These are phyloP conservation scores for Torulaspora quercuum DNA, from an alignment of 805 yeast species.

Conservation along the genomic window DNA sequence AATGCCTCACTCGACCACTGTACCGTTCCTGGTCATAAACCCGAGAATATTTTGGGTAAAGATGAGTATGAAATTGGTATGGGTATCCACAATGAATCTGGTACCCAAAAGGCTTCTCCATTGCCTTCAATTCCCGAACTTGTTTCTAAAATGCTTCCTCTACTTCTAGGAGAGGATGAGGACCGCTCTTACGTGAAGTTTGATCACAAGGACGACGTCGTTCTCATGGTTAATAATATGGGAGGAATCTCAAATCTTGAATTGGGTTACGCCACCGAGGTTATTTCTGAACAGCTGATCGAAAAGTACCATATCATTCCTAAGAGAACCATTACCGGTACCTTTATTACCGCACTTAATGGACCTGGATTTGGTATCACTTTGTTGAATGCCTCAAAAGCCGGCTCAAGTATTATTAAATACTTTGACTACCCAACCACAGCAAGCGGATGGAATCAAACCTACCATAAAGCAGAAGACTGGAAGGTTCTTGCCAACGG, in stretches of 20 bases:
- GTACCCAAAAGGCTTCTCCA: slow-evolving; percentile 46
- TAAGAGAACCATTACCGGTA: slow-evolving; percentile 60
- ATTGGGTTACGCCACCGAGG: slow-evolving; percentile 60
- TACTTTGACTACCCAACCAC: slow-evolving; percentile 29
- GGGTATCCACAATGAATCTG: slow-evolving; percentile 92
- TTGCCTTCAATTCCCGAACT: slow-evolving; percentile 63
- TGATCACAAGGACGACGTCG: slow-evolving; percentile 54
- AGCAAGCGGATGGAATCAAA: slow-evolving; percentile 55
- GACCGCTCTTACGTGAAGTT: slow-evolving; percentile 77
- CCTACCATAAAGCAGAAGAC: slow-evolving; percentile 68
- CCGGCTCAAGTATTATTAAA: slow-evolving; percentile 37
- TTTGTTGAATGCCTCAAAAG: slow-evolving; percentile 58
- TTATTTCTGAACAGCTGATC: slow-evolving; percentile 49
- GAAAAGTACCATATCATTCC: slow-evolving; percentile 53
- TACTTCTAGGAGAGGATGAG: slow-evolving; percentile 55
- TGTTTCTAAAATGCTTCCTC: slow-evolving; percentile 49
- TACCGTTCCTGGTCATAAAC: slow-evolving; percentile 71
- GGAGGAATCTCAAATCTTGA: slow-evolving; percentile 83
- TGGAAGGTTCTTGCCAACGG: slow-evolving; percentile 46
- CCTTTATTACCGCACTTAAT: slow-evolving; percentile 78
- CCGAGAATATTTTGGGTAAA: slow-evolving; percentile 45
- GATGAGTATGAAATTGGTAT: slow-evolving; percentile 79
- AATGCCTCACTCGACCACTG: slow-evolving; percentile 84
- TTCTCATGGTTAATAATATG: slow-evolving; percentile 68
- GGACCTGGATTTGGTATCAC: slow-evolving; percentile 87